Evolutionary conservation across 495 filamentous ascomycete genomes (phyloP), one percentile per base, ranked within the genome.

Genomic region (Peziza echinospora): DNA sequence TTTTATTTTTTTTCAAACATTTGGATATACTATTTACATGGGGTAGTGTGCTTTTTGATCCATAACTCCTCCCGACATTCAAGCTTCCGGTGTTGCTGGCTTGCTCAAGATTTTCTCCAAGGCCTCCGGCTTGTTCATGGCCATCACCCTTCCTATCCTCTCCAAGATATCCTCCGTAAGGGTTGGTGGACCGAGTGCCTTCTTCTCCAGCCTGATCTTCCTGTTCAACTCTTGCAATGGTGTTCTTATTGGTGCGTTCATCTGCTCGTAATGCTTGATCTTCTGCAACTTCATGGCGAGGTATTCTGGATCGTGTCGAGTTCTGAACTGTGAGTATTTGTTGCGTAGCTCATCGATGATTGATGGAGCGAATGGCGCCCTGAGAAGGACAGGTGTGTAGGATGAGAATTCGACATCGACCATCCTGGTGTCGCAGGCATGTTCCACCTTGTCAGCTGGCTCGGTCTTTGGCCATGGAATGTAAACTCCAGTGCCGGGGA

Each of bases 321-420:
- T 80, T 51, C 87, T 72, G 76, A 84, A 92, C 50, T 71, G 75
- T 49, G 72, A 77, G 72, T 79, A 94, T 54, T 79, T 81, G 64
- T 79, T 79, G 50, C 89, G 70, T 59, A 94, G 67, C 67, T 96
- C 87, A 60, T 94, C 81, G 51, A 96, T 71, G 25, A 94, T 72
- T 22, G 58, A 65, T 41, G 65, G 60, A 22, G 89, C 84, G 68
- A 94, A 80, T n/a, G 87, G 87, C 16, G 80, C 68, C 10, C 67
- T 60, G 2, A 82, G 64, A 10, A 94, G 62, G 11, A 77, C 80
- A 0, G 86, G 85, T 9, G 74, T 63, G 64, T 77, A 94, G 7
- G 81, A 87, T 45, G 60, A 64, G 13, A 72, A 68, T 50, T 92
- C 83, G 46, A 83, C 80, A 46, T 80, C 73, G 59, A 76, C 71